Conservation (phyloP, 495 filamentous ascomycete species). For the Podospora pseudoanserina region DNA sequence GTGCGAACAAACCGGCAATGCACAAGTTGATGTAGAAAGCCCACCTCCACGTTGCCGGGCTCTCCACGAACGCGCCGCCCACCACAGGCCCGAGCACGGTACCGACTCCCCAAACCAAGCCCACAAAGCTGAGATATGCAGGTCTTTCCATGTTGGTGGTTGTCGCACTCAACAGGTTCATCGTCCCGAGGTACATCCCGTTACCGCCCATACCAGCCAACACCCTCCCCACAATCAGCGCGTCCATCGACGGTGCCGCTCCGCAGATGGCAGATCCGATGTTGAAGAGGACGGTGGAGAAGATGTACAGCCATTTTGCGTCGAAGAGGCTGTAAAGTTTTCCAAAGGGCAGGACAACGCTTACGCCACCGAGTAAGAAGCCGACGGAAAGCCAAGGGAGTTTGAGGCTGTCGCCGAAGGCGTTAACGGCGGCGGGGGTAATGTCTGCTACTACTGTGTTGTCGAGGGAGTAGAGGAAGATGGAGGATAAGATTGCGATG, state of each 20-base stretch:
- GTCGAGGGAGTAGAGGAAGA: constrained; percentile 56
- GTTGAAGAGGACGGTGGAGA: constrained; percentile 48
- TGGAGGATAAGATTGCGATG: constrained; percentile 44
- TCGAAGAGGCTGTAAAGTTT: constrained; percentile 52
- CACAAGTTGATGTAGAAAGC: constrained; percentile 69
- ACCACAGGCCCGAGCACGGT: constrained; percentile 57
- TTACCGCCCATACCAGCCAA: constrained; percentile 42
- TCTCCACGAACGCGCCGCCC: constrained; percentile 58
- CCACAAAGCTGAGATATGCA: constrained; percentile 44
- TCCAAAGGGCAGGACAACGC: constrained; percentile 37
- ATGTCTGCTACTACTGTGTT: constrained; percentile 61
- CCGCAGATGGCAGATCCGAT: constrained; percentile 51
- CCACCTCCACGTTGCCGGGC: constrained; percentile 55
- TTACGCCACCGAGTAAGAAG: constrained; percentile 39
- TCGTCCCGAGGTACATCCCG: constrained; percentile 48
- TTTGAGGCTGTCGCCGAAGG: constrained; percentile 46
- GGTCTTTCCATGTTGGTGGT: constrained; percentile 46
- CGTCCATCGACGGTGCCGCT: constrained; percentile 24
- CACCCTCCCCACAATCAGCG: constrained; percentile 51
- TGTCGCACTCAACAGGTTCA: constrained; percentile 43
- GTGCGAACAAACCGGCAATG: constrained; percentile 51
- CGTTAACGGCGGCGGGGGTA: constrained; percentile 46
- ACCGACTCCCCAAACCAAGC: constrained; percentile 50
- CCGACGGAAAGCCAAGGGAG: constrained; percentile 55
- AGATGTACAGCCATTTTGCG: constrained; percentile 53